Percentiles rank a stretch among this genome's conserved stretches.
phyloP scores from a whole-genome alignment of 768 basidiomycete species.

The Porphyrellus cyaneotinctus region DNA sequence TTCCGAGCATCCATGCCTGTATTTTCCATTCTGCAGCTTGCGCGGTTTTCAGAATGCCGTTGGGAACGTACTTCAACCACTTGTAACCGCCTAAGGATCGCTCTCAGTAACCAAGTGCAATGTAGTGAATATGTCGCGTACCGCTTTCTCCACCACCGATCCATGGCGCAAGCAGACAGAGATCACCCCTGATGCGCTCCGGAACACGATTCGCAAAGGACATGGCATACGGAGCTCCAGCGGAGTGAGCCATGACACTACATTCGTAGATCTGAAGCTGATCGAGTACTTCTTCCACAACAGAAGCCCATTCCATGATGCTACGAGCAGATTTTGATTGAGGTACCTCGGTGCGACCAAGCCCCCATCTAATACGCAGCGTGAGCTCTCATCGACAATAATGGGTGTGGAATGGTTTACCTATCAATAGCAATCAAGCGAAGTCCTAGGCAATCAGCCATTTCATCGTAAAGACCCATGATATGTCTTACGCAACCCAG shows the following conservation, averaged over 20 bases:
- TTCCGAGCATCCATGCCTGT: conserved; percentile 96
- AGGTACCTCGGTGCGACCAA: conserved; percentile 77
- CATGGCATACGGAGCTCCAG: conserved; percentile 91
- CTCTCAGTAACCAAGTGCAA: conserved; percentile 10
- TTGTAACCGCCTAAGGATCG: conserved; percentile 69
- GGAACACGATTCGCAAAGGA: conserved; percentile 78
- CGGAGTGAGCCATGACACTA: conserved; percentile 92
- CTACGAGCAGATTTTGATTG: conserved; percentile 67
- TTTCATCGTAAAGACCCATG: conserved; percentile 93
- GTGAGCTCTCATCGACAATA: conserved; percentile 10
- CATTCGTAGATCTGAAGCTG: conserved; percentile 71
- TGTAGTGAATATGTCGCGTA: conserved; percentile 37
- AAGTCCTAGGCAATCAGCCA: conserved; percentile 83
- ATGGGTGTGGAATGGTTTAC: conserved; percentile 35
- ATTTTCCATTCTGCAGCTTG: conserved; percentile 97
- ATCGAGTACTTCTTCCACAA: conserved; percentile 89
- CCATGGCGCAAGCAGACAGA: conserved; percentile 94
- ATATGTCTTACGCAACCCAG: conserved; percentile 92
- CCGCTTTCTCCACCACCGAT: conserved; percentile 87
- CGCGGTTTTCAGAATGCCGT: conserved; percentile 87
- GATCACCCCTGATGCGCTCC: conserved; percentile 72
- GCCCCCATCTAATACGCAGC: conserved; percentile 68
- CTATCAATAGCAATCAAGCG: conserved; percentile 93
- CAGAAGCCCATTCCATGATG: conserved; percentile 84
- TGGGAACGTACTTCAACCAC: conserved; percentile 96